Base-by-base conservation (phyloP, 2,329 filamentous ascomycete genomes). In the Ophiocordyceps australis region DNA sequence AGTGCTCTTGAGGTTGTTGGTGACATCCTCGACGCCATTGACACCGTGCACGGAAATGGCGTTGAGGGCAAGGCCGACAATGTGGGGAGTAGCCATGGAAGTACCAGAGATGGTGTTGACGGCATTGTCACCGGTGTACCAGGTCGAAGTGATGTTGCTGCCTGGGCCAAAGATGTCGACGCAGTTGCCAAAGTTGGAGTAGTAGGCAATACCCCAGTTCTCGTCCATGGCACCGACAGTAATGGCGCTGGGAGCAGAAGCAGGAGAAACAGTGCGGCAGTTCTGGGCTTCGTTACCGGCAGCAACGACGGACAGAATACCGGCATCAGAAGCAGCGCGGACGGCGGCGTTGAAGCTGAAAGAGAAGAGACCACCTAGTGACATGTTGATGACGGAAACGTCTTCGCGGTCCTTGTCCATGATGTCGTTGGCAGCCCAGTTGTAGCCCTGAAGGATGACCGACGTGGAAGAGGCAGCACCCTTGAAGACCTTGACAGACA, bases 71-170 rank as follows among this genome's bases (percentile, higher is more conserved):
- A 76, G 50, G 15, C 71, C 72, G 17, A 61, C 55, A 31, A 75
- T 52, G 40, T 74, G 69, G 2, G 71, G 71, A 4, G 56, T 49
- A 4, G 70, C 65, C 69, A 74, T 74, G n/a, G 60, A 68, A 9
- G 72, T 76, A 19, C 71, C 72, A 10, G 54, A 62, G 39, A 71
- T 56, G 24, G 41, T 54, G 34, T 52, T 52, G 28, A 45, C 57
- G 23, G 61, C 54, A 11, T 41, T 47, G 30, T 41, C 51, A 41
- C 44, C 39, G 29, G 52, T 49, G 36, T 52, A 55, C 57, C 57
- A 68, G 5, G 66, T 43, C 23, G 55, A 62, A 5, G 57, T 40
- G 28, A 67, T 45, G 30, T 33, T 36, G 22, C 47, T 42, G 13
- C 64, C 64, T 3, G 64, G 60, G 5, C 52, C 64, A 27, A 62